These are phyloP conservation scores for Centaurea solstitialis DNA, from an alignment of 129 eudicot genomes.

Conservation along the genomic window DNA sequence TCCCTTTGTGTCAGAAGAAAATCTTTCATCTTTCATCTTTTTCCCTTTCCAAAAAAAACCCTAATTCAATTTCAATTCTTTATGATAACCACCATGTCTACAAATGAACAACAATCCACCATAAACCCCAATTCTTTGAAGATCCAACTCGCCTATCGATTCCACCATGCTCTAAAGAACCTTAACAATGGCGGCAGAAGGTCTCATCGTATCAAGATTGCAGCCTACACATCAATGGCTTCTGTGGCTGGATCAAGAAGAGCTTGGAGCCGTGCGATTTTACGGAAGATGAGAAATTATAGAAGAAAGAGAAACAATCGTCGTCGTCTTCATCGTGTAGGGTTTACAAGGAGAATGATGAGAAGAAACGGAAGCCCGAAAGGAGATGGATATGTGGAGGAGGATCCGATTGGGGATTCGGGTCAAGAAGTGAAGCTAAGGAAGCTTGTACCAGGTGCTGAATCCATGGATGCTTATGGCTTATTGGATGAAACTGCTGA, in stretches of 20 bases:
- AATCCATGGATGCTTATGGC: conserved; percentile 50
- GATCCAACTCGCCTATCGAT: conserved; percentile 50
- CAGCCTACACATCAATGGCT: conserved; percentile 85
- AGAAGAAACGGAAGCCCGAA: conserved; percentile 39
- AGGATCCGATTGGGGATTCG: conserved; percentile 29
- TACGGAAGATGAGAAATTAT: conserved; percentile 42
- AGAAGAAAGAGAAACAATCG: conserved; percentile 25
- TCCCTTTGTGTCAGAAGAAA: conserved; percentile 70
- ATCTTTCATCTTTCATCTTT: conserved; percentile 33
- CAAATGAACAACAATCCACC: conserved; percentile 17
- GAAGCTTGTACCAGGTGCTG: conserved; percentile 80
- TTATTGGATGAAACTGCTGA: conserved; percentile 87
- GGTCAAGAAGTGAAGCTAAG: conserved; percentile 49
- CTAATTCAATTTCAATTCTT: conserved; percentile 7
- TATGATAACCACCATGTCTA: conserved; percentile 27
- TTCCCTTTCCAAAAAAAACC: conserved; percentile 11
- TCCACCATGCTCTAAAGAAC: conserved; percentile 56
- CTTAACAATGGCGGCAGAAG: conserved; percentile 27
- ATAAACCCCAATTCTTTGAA: conserved; percentile 50
- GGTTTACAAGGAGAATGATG: conserved; percentile 29
- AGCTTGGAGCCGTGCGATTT: conserved; percentile 84
- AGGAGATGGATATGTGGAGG: background rate
- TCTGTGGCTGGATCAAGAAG: conserved; percentile 54
- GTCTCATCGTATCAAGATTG: conserved; percentile 48
- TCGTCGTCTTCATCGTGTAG: conserved; percentile 19